phyloP scores from a whole-genome alignment of 805 yeast genomes.

The Lipomyces sp. region DNA sequence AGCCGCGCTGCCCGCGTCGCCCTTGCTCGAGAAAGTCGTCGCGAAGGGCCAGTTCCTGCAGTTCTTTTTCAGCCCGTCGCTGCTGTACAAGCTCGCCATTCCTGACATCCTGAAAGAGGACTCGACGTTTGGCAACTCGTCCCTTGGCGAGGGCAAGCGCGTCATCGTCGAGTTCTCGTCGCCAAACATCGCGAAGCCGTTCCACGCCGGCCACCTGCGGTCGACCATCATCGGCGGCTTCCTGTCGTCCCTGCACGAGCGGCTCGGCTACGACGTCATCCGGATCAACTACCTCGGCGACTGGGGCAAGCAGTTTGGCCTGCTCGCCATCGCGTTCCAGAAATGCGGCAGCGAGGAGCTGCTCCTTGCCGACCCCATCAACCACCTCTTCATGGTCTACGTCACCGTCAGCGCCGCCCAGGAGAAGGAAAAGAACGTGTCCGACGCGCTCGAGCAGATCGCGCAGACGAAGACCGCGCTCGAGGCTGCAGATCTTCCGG shows the following conservation, averaged over 20 bases:
- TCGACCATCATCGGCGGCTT: slow-evolving; percentile 98
- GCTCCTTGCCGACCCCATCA: slow-evolving; percentile 75
- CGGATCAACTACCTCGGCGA: slow-evolving; percentile 96
- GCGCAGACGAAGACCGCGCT: slow-evolving; percentile 33
- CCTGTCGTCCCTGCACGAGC: slow-evolving; percentile 82
- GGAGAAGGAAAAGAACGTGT: slow-evolving; percentile 55
- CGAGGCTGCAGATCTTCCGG: slow-evolving; percentile 1
- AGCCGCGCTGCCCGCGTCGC: slow-evolving; percentile 66
- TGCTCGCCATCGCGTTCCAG: slow-evolving; percentile 87
- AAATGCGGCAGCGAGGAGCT: slow-evolving; percentile 78
- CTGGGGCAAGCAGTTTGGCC: slow-evolving; percentile 97
- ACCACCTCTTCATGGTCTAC: slow-evolving; percentile 91
- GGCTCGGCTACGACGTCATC: slow-evolving; percentile 85
- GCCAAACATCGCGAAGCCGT: slow-evolving; percentile 98
- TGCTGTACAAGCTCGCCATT: slow-evolving; percentile 65
- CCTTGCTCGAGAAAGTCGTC: slow-evolving; percentile 63
- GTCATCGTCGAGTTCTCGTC: slow-evolving; percentile 88
- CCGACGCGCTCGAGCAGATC: slow-evolving; percentile 49
- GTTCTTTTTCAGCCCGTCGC: slow-evolving; percentile 69
- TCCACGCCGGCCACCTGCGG: slow-evolving; percentile 99
- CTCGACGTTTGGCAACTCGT: slow-evolving; percentile 63
- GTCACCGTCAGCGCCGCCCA: slow-evolving; percentile 82
- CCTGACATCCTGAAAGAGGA: slow-evolving; percentile 60
- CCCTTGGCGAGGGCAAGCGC: slow-evolving; percentile 68
- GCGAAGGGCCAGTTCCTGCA: slow-evolving; percentile 91